Percentiles rank a stretch among this genome's conserved stretches.
phyloP scores from a whole-genome alignment of 345 rosid species.

The Citrus sinensis region DNA sequence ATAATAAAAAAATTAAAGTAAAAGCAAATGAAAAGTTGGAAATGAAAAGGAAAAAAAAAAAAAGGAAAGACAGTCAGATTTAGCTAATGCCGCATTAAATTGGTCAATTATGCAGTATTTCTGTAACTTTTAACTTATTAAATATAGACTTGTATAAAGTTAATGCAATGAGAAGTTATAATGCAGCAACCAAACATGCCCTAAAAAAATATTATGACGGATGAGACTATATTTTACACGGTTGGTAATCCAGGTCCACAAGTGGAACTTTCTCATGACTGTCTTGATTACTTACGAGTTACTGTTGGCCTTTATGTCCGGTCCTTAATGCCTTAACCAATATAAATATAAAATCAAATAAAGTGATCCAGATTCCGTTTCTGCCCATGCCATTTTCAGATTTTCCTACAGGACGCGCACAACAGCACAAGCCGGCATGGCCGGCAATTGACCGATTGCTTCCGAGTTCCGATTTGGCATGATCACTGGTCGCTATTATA shows the following conservation, averaged over 20 bases:
- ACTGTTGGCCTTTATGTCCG: neutral
- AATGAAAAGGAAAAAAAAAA: too few species aligned
- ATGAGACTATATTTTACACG: neutral
- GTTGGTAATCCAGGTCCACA: neutral
- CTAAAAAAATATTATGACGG: neutral
- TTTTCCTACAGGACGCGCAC: neutral
- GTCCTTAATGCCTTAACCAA: neutral
- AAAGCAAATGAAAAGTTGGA: too few species aligned
- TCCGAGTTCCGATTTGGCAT: neutral
- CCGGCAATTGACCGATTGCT: neutral
- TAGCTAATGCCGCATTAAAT: too few species aligned
- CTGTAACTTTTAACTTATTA: too few species aligned
- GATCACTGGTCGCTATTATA: neutral
- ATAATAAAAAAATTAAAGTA: too few species aligned
- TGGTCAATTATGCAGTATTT: fast-evolving
- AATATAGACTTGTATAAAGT: fast-evolving
- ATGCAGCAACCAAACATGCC: too few species aligned
- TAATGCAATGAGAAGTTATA: fast-evolving
- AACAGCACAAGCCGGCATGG: conserved; percentile 3
- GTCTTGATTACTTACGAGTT: conserved; percentile 18
- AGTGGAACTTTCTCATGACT: conserved; percentile 11
- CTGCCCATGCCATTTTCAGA: neutral
- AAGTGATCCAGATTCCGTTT: too few species aligned
- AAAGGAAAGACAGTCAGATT: too few species aligned
- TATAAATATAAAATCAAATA: too few species aligned